A percentile compares a stretch with the other conserved stretches of the same genome.
Evolutionary conservation across 352 stramenopile species (phyloP).

Genomic region (Peronospora belbahrii): DNA sequence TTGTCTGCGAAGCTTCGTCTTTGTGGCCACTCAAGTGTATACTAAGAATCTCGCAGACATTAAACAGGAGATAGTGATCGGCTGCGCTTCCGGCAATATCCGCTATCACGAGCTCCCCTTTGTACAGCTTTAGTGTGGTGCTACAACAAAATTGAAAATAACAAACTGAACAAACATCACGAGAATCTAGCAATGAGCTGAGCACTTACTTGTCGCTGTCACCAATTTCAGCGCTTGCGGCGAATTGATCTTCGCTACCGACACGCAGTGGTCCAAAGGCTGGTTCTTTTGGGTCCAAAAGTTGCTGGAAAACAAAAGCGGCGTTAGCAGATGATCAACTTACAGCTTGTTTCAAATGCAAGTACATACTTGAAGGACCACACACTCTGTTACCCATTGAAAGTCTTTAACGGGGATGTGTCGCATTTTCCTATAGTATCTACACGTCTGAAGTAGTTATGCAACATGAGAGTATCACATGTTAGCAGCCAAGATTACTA

Average conservation of each 20-base stretch:
- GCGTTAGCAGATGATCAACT: background rate
- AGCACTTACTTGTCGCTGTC: constrained; percentile 46
- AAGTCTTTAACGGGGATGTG: constrained; percentile 50
- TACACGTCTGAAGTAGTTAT: constrained; percentile 33
- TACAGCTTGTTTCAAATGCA: background rate
- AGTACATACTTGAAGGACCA: constrained; percentile 62
- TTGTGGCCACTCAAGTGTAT: constrained; percentile 31
- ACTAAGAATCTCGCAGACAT: constrained; percentile 76
- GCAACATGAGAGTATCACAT: background rate
- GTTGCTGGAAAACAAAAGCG: constrained; percentile 28
- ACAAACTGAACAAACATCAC: background rate
- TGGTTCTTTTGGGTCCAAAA: constrained; percentile 31
- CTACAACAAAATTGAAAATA: constrained; percentile 13
- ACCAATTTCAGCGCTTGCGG: constrained; percentile 45
- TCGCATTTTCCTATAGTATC: constrained; percentile 38
- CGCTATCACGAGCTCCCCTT: constrained; percentile 64
- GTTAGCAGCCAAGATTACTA: background rate
- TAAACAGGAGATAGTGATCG: constrained; percentile 68
- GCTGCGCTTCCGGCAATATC: constrained; percentile 50
- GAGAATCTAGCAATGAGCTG: background rate
- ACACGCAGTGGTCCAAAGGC: constrained; percentile 38
- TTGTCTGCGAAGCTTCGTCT: constrained; percentile 20
- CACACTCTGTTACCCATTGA: constrained; percentile 73
- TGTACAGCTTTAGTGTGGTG: constrained; percentile 49
- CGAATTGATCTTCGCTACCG: constrained; percentile 29